These are phyloP conservation scores for Coniella lustricola DNA, from an alignment of 2,329 filamentous ascomycete species.

Conservation along the genomic window DNA sequence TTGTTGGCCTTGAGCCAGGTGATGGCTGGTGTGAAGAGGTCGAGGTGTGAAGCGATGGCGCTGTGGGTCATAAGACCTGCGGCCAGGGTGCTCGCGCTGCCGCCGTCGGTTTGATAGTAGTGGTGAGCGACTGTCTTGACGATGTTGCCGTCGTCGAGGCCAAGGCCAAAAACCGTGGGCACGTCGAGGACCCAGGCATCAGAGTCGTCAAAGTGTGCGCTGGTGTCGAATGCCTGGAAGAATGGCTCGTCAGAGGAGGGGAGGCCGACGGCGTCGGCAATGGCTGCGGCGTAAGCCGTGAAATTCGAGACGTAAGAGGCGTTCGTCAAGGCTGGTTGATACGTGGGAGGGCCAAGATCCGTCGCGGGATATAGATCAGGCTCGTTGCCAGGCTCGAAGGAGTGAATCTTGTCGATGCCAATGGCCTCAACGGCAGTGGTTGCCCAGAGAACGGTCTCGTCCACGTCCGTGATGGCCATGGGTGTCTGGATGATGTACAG, in stretches of 20 bases:
- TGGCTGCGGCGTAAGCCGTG: slow-evolving; percentile 26
- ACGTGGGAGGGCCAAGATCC: slow-evolving; percentile 26
- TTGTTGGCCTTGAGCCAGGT: slow-evolving; percentile 26
- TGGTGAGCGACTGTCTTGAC: slow-evolving; percentile 31
- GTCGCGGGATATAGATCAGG: slow-evolving; percentile 26
- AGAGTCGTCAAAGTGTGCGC: slow-evolving; percentile 22
- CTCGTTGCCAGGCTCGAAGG: slow-evolving; percentile 31
- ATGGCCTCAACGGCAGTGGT: slow-evolving; percentile 24
- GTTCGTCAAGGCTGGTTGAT: slow-evolving; percentile 27
- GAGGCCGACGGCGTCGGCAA: slow-evolving; percentile 22
- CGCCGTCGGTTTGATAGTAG: slow-evolving; percentile 28
- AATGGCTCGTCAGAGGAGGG: slow-evolving; percentile 21
- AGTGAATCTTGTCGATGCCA: slow-evolving; percentile 27
- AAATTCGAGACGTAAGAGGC: slow-evolving; percentile 30
- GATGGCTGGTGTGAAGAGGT: slow-evolving; percentile 25
- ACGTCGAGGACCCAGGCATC: slow-evolving; percentile 24
- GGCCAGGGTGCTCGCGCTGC: slow-evolving; percentile 22
- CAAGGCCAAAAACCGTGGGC: slow-evolving; percentile 25
- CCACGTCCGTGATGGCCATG: slow-evolving; percentile 28
- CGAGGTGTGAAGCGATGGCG: slow-evolving; percentile 13
- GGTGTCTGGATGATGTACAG: slow-evolving; percentile 30
- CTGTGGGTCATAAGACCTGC: slow-evolving; percentile 15
- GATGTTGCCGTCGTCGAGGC: slow-evolving; percentile 26
- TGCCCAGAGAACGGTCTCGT: slow-evolving; percentile 28
- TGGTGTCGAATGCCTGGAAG: slow-evolving; percentile 30